Conservation (phyloP, 371 early-diverging fungal genomes). For the Mitosporidium daphniae region DNA sequence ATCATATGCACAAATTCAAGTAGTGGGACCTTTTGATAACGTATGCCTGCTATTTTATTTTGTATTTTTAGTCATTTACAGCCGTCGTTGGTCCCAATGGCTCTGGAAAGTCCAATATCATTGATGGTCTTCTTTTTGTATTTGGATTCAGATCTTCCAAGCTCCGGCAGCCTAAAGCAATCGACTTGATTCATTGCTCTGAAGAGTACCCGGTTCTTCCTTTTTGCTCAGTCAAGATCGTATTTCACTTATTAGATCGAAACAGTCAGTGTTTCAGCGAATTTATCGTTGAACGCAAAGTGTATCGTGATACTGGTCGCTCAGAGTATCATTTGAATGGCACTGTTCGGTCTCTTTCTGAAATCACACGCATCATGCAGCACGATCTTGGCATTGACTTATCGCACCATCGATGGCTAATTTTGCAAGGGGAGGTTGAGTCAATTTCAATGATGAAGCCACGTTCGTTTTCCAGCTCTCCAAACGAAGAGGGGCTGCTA, state of each 20-base stretch:
- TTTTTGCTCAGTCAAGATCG: conserved; percentile 56
- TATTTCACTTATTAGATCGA: too few species aligned
- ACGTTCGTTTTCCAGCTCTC: conserved; percentile 9
- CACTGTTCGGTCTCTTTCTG: conserved; percentile 21
- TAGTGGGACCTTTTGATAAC: too few species aligned
- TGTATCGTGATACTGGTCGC: too few species aligned
- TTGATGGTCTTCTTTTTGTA: conserved; percentile 91
- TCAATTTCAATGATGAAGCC: conserved; percentile 94
- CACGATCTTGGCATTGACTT: conserved; percentile 66
- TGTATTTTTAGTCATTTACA: conserved; percentile 30
- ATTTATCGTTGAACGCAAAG: too few species aligned
- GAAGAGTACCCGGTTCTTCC: conserved; percentile 20
- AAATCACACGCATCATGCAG: conserved; percentile 50
- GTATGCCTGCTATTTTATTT: too few species aligned
- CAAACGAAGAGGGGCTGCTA: conserved; percentile 65
- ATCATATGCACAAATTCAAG: too few species aligned
- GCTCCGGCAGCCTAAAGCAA: conserved; percentile 78
- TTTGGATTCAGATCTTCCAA: conserved; percentile 96
- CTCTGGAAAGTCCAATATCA: conserved; percentile 96
- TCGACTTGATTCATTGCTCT: conserved; percentile 82
- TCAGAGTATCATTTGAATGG: conserved; percentile 47
- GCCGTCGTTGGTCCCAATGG: conserved; percentile 86
- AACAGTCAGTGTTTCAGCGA: too few species aligned
- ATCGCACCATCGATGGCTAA: conserved; percentile 91
- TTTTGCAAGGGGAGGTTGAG: conserved; percentile 98